Evolutionary conservation across 345 rosid genomes (phyloP).

Genomic region (Lumnitzera littorea): DNA sequence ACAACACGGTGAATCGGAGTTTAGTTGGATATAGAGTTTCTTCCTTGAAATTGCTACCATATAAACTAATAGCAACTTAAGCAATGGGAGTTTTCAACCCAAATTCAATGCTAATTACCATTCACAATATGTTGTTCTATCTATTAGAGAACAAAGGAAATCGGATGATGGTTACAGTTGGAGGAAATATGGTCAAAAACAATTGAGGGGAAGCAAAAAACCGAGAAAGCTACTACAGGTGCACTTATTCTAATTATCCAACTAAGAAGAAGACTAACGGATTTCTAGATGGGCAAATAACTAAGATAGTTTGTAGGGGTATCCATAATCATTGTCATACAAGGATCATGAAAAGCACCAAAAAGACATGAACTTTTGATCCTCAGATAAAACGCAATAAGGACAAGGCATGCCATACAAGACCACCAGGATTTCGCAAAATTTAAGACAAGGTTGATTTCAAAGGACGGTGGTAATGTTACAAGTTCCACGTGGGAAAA

Average conservation of each 20-base stretch:
- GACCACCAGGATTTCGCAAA: no score
- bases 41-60: conserved; percentile 36
- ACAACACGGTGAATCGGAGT: conserved; percentile 18
- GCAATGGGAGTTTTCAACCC: conserved; percentile 22
- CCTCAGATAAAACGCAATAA: no score
- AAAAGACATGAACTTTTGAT: no score
- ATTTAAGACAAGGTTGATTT: no score
- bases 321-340: conserved; percentile 52
- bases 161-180: conserved; percentile 89
- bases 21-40: conserved; percentile 21
- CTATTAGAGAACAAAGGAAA: conserved; percentile 44
- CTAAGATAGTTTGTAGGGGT: conserved; percentile 85
- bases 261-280: conserved; percentile 92
- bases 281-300: conserved; percentile 71
- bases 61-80: conserved; percentile 30
- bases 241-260: conserved; percentile 65
- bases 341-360: no score
- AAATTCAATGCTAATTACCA: no score
- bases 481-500: no score
- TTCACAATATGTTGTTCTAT: conserved; percentile 6
- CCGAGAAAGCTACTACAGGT: conserved; percentile 89
- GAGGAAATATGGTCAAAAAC: conserved; percentile 97
- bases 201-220: conserved; percentile 90
- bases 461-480: no score
- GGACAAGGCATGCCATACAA: no score